Percentiles rank a stretch among this genome's conserved stretches.
Evolutionary conservation across 2,329 filamentous ascomycete genomes (phyloP).

Genomic region (Claviceps lovelessii): DNA sequence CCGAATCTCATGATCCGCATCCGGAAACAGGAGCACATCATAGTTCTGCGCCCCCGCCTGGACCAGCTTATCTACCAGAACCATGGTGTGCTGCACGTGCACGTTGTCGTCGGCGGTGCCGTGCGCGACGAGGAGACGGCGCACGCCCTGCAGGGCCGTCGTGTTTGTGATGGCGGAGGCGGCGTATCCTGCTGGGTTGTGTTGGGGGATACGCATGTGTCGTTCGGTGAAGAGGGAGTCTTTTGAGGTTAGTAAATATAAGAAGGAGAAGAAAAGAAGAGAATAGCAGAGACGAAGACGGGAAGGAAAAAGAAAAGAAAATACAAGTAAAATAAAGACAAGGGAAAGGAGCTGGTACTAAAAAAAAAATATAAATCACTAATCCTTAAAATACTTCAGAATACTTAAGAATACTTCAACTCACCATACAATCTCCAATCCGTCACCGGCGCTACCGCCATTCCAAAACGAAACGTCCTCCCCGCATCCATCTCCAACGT

Average conservation of each 20-base stretch:
- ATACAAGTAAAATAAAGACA: no score
- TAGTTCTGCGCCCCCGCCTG: conserved; percentile 39
- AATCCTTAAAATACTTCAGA: no score
- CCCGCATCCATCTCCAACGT: conserved; percentile 48
- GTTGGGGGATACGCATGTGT: conserved; percentile 50
- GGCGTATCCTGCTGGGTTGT: conserved; percentile 46
- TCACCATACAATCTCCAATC: conserved; percentile 52
- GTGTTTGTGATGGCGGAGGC: conserved; percentile 42
- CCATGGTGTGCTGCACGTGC: conserved; percentile 53
- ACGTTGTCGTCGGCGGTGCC: conserved; percentile 59
- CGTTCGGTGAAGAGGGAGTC: conserved; percentile 59
- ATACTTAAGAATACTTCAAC: no score
- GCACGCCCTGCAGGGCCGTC: conserved; percentile 47
- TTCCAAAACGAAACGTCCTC: conserved; percentile 41
- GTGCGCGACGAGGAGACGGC: conserved; percentile 49
- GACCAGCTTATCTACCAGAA: conserved; percentile 46
- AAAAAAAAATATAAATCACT: no score
- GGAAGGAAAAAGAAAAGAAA: no score
- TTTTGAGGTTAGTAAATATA: no score
- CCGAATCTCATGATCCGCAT: not conserved
- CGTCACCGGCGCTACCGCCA: conserved; percentile 51
- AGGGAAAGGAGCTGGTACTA: no score
- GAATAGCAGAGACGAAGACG: no score
- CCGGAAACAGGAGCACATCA: conserved; percentile 45
- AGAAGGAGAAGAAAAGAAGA: no score